Percentiles rank a stretch among this genome's conserved stretches.
Conservation (phyloP, 148 eudicot genomes). For the Rhododendron griersonianum region DNA sequence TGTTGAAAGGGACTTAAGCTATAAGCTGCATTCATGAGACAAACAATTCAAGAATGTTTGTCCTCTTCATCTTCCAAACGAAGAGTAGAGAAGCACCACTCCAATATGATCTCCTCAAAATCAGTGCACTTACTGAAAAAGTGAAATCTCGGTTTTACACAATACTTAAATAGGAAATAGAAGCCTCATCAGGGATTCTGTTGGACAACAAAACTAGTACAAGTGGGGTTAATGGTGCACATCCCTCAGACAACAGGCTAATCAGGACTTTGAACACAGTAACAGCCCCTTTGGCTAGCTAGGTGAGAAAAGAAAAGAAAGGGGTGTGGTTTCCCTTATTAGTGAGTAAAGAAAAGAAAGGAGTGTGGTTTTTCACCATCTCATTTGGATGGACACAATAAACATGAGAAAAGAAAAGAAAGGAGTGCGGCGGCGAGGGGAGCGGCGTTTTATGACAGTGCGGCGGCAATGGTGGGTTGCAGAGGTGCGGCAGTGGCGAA, state of each 20-base stretch:
- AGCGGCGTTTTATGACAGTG: too few species aligned
- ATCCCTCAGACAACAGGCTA: not conserved
- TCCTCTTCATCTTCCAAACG: conserved; percentile 30
- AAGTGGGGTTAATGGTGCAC: not conserved
- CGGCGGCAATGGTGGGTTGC: too few species aligned
- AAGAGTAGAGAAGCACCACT: conserved; percentile 13
- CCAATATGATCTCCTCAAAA: conserved; percentile 15
- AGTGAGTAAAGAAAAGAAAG: too few species aligned
- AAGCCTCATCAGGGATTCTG: not conserved
- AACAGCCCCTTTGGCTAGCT: too few species aligned
- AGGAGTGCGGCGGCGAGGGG: too few species aligned
- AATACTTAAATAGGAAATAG: not conserved
- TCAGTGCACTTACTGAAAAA: not conserved
- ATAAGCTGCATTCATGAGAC: conserved; percentile 82
- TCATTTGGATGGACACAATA: too few species aligned
- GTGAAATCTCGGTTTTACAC: not conserved
- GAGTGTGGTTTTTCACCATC: too few species aligned
- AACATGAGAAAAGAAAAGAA: too few species aligned
- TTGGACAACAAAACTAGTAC: not conserved
- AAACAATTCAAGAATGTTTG: conserved; percentile 54
- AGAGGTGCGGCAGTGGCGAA: too few species aligned
- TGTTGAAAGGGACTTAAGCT: conserved; percentile 49
- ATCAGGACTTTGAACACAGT: not conserved
- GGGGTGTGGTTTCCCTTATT: too few species aligned
- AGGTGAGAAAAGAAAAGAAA: too few species aligned